Base-by-base conservation (phyloP, 2,329 filamentous ascomycete genomes). In the Laburnicola sp. region DNA sequence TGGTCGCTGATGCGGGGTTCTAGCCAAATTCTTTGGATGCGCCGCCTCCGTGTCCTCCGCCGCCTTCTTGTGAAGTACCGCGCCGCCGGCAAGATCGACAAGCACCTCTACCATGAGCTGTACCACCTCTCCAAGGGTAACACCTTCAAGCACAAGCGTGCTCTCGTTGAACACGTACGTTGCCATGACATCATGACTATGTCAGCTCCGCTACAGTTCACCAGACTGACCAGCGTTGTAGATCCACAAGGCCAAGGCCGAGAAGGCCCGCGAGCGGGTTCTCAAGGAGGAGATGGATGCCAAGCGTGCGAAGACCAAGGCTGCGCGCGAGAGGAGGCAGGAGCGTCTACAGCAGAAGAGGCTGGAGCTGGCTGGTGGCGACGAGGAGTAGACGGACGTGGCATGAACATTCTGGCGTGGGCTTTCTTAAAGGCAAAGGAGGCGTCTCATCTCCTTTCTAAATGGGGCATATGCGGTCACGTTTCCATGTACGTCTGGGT, bases 81-180 rank as follows among this genome's bases (percentile, higher is more conserved):
- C 81, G 93, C 93, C 80, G 89, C 89, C 75, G 95, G 95, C 81
- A 99, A 99, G 89, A 99, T 99, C 79, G 94, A 99, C 85, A 99
- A 99, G 88, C 94, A 99, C 86, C 91, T 99, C 60, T 99, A 99
- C 87, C 94, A 99, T 87, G 92, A 97, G 84, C 91, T 99, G 70
- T 99, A 99, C 87, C 94, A 97, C 82, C 84, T 96, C 78, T 94
- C 89, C 88, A 99, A 99, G 92, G 95, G 94, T 95, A 99, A 99
- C 88, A 93, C 94, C 79, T 99, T 99, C 89, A 99, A 99, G 92
- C 94, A 99, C 91, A 99, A 97, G 92, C 89, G 94, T 82, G 94
- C 92, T 76, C 88, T 99, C 74, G 91, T 99, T 78, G 94, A 99
- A 87, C 94, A 99, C 85, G 94, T 99, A 95, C 76, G 94, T 91